A percentile compares a stretch with the other conserved stretches of the same genome.
Evolutionary conservation across 257 asterid species (phyloP).

Genomic region (Cordia subcordata): DNA sequence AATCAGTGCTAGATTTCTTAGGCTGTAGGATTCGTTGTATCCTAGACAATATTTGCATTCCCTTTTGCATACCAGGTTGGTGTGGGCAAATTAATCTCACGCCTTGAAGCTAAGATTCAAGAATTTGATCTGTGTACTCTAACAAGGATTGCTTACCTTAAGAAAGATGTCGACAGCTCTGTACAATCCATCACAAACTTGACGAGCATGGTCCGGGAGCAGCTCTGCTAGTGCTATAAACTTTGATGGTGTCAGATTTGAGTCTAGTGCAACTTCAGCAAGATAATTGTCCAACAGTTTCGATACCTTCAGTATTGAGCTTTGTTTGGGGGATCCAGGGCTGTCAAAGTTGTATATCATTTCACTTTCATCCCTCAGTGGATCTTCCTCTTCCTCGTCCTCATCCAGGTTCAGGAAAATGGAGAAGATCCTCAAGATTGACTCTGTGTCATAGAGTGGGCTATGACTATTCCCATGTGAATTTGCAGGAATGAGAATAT

Average conservation of each 20-base stretch:
- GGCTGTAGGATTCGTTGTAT: too few relatives aligned
- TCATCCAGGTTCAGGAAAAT: conserved; percentile 74
- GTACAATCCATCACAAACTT: conserved; percentile 66
- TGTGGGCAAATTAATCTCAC: too few relatives aligned
- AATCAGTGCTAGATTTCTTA: too few relatives aligned
- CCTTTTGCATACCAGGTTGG: too few relatives aligned
- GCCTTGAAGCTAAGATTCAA: too few relatives aligned
- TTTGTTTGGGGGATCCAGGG: conserved; percentile 89
- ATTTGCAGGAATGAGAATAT: conserved; percentile 62
- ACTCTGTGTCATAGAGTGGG: conserved; percentile 64
- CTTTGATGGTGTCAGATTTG: conserved; percentile 61
- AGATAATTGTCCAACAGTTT: conserved; percentile 72
- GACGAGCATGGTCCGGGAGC: conserved; percentile 87
- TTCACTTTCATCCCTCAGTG: conserved; percentile 54
- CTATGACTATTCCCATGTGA: conserved; percentile 44
- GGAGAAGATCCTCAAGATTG: conserved; percentile 70
- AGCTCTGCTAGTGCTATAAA: conserved; percentile 63
- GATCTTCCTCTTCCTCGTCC: conserved; percentile 64
- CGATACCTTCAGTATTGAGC: conserved; percentile 77
- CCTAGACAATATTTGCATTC: too few relatives aligned
- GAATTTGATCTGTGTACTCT: too few relatives aligned
- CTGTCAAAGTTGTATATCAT: conserved; percentile 73
- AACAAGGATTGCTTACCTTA: conserved; percentile 59
- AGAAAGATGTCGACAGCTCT: conserved; percentile 86
- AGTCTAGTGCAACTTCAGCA: conserved; percentile 73